Conservation (phyloP, 768 basidiomycete genomes). For the Fomitopsis pulvina region DNA sequence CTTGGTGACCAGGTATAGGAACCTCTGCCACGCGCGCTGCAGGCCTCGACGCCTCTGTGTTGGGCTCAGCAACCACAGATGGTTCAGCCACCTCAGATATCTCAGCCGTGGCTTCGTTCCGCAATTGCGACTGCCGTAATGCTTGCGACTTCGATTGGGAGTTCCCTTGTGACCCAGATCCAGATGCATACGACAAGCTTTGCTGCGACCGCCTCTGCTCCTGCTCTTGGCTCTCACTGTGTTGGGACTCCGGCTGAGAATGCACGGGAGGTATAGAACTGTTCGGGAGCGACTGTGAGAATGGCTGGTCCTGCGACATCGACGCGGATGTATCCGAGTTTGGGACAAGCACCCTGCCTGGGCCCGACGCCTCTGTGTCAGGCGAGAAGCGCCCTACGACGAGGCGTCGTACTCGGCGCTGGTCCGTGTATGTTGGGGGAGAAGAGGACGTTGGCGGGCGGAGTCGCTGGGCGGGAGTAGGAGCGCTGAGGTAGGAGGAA, state of each 20-base stretch:
- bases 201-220: constrained; percentile 9
- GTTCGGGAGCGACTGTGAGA: not conserved
- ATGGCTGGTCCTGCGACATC: constrained; percentile 22
- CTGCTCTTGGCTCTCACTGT: not conserved
- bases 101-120: not conserved
- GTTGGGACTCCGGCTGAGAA: not conserved
- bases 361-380: constrained; percentile 19
- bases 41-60: too few relatives aligned
- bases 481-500: not conserved
- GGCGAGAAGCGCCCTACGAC: not conserved
- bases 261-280: too few relatives aligned
- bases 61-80: too few relatives aligned
- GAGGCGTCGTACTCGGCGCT: not conserved
- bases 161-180: constrained; percentile 10
- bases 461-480: not conserved
- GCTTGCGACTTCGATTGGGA: not conserved
- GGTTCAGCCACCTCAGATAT: not conserved
- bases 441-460: not conserved
- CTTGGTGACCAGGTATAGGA: too few relatives aligned
- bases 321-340: constrained; percentile 47
- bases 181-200: constrained; percentile 14
- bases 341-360: constrained; percentile 43
- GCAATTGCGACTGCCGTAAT: not conserved
- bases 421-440: not conserved
- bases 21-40: not conserved